Percentiles rank a stretch among this genome's conserved stretches.
phyloP scores from a whole-genome alignment of 495 filamentous ascomycete genomes.

The Gamarada debralockiae region DNA sequence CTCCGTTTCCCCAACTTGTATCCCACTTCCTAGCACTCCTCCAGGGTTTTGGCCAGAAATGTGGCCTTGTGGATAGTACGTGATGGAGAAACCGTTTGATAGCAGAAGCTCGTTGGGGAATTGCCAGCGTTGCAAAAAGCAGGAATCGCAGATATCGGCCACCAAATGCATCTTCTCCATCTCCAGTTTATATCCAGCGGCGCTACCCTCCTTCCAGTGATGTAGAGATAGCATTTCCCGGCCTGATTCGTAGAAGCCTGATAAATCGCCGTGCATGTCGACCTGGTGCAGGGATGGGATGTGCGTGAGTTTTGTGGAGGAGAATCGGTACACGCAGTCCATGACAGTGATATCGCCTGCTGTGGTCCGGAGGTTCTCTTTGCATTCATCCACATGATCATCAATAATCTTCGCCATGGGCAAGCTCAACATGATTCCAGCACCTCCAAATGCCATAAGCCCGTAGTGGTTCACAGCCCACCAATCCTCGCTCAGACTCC shows the following conservation, averaged over 20 bases:
- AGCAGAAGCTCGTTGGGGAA: constrained; percentile 52
- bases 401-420: constrained; percentile 43
- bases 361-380: constrained; percentile 15
- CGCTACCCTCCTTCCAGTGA: constrained; percentile 45
- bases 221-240: constrained; percentile 52
- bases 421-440: constrained; percentile 62
- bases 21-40: neutral
- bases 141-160: constrained; percentile 51
- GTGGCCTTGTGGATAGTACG: constrained; percentile 38
- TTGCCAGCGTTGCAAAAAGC: constrained; percentile 54
- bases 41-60: constrained; percentile 14
- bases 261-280: constrained; percentile 42
- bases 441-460: constrained; percentile 67
- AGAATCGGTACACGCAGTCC: constrained; percentile 22
- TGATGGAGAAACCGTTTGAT: constrained; percentile 54
- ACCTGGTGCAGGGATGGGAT: constrained; percentile 37
- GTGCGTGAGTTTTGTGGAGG: constrained; percentile 17
- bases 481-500: constrained; percentile 63
- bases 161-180: constrained; percentile 43
- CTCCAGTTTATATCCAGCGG: constrained; percentile 44
- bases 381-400: constrained; percentile 19
- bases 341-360: constrained; percentile 23
- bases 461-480: constrained; percentile 58
- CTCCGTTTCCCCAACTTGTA: neutral
- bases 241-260: constrained; percentile 54